Evolutionary conservation across 257 asterid genomes (phyloP), one percentile per base, ranked within the genome.

Genomic region (Dorcoceras hygrometricum): DNA sequence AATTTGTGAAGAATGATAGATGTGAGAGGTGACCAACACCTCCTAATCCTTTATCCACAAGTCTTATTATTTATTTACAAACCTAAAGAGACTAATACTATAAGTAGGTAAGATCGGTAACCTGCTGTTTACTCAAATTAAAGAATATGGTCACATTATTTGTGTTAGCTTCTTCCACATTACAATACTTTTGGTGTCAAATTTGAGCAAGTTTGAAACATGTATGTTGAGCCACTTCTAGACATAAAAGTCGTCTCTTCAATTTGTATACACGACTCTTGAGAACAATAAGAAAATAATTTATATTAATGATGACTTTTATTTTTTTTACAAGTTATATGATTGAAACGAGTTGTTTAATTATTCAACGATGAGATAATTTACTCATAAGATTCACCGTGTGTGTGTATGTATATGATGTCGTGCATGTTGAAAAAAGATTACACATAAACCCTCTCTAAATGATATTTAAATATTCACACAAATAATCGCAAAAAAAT

Each of bases 31-130:
- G 71, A 71, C 75, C 79, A 68, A 86, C 69, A 78, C 67, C 75
- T 82, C 85, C 93, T 85, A 83, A 83, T 85, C 73, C 78, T 77
- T 76, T 34, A 68, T 76, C 77, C 22, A 77, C 85, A 87, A 84
- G 88, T 64, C 66, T 80, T 32, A 73, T 63, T 74, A 22, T 43
- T 23, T 20, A 23, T n/a, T n/a, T n/a, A n/a, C 36, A 6, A 10
- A 50, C 6, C 48, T 1, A 19, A 34, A 28, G 48, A 59, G 29
- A 59, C 8, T 3, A 34, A 28, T 59, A 56, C 57, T 61, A 1
- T 36, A 23, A 73, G 72, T 80, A 71, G 84, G 81, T 80, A 73
- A 32, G 84, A 78, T 68, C 51, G 84, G 77, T 80, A 64, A 80
- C 74, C 82, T 73, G 71, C 77, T 76, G 79, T 63, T 46, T 63